Evolutionary conservation across 2,329 filamentous ascomycete species (phyloP).

Genomic region (Pestalotiopsis sp.): DNA sequence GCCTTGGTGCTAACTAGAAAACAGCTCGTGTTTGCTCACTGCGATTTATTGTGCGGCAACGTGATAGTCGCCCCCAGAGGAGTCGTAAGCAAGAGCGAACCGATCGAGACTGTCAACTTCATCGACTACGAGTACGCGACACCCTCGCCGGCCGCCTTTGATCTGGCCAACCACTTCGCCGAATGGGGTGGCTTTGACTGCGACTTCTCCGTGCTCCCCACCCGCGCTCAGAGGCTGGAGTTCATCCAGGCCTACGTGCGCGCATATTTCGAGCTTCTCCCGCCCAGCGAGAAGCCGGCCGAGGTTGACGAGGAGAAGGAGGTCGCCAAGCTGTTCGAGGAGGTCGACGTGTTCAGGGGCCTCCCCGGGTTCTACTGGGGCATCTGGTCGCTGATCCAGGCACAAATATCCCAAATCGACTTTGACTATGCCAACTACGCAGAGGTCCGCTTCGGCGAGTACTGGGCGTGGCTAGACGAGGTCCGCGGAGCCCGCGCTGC

Average conservation of each 20-base stretch:
- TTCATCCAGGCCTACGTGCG: constrained; percentile 85
- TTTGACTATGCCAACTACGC: constrained; percentile 96
- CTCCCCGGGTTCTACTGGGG: constrained; percentile 91
- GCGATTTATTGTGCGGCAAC: constrained; percentile 94
- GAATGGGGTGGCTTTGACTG: constrained; percentile 98
- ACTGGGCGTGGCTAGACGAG: constrained; percentile 88
- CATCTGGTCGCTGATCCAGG: constrained; percentile 94
- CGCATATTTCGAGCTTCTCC: constrained; percentile 66
- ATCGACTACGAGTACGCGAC: constrained; percentile 99
- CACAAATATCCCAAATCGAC: constrained; percentile 90
- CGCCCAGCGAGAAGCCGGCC: constrained; percentile 31
- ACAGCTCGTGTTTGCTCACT: constrained; percentile 89
- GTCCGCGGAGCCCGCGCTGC: constrained; percentile 61
- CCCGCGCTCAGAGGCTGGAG: constrained; percentile 71
- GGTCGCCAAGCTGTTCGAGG: constrained; percentile 68
- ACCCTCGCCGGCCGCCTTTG: constrained; percentile 91
- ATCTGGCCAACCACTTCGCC: constrained; percentile 96
- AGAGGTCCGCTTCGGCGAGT: constrained; percentile 83
- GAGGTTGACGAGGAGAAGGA: constrained; percentile 60
- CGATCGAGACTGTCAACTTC: constrained; percentile 67
- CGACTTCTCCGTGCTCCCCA: constrained; percentile 83
- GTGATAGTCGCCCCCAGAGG: constrained; percentile 76
- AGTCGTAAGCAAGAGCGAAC: constrained; percentile 31
- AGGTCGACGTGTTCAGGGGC: constrained; percentile 87
- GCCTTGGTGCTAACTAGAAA: constrained; percentile 15